A percentile compares a stretch with the other conserved stretches of the same genome.
These are phyloP conservation scores for Volutella citrinella DNA, from an alignment of 2,329 filamentous ascomycete species.

Conservation along the genomic window DNA sequence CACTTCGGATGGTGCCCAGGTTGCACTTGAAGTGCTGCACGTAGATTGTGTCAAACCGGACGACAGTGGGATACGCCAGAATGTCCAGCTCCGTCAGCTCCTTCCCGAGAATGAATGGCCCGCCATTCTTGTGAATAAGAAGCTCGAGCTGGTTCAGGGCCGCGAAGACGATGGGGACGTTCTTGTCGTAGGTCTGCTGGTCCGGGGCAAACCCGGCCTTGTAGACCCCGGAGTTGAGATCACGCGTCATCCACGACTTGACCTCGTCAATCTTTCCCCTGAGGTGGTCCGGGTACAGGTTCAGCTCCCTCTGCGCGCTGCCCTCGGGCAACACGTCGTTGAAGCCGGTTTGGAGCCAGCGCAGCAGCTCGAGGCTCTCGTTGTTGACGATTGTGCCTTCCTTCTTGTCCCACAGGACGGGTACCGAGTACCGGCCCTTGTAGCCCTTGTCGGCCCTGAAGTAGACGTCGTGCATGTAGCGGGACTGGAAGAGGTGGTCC, in stretches of 20 bases:
- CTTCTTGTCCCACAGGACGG: constrained; percentile 68
- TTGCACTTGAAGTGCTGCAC: constrained; percentile 66
- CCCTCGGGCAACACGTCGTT: constrained; percentile 51
- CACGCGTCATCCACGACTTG: constrained; percentile 64
- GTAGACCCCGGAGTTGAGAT: constrained; percentile 47
- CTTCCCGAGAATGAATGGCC: constrained; percentile 62
- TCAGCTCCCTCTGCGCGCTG: constrained; percentile 39
- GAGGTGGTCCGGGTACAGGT: constrained; percentile 54
- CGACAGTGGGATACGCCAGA: constrained; percentile 61
- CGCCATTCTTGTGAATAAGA: constrained; percentile 43
- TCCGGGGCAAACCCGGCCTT: constrained; percentile 63
- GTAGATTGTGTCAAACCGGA: constrained; percentile 67
- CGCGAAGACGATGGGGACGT: constrained; percentile 59
- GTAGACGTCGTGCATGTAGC: constrained; percentile 68
- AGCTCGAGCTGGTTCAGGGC: constrained; percentile 63
- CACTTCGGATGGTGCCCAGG: constrained; percentile 58
- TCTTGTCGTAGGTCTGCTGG: constrained; percentile 63
- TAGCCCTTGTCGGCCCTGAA: constrained; percentile 66
- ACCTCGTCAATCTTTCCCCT: constrained; percentile 57
- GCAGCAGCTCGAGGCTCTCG: constrained; percentile 77
- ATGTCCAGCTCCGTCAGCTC: constrained; percentile 67
- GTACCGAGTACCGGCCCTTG: constrained; percentile 69
- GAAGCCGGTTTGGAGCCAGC: constrained; percentile 78
- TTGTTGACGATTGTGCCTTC: constrained; percentile 73
- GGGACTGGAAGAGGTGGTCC: constrained; percentile 63